Evolutionary conservation across 495 filamentous ascomycete species (phyloP), one percentile per base, ranked within the genome.

Genomic region (Thermothielavioides terrestris): DNA sequence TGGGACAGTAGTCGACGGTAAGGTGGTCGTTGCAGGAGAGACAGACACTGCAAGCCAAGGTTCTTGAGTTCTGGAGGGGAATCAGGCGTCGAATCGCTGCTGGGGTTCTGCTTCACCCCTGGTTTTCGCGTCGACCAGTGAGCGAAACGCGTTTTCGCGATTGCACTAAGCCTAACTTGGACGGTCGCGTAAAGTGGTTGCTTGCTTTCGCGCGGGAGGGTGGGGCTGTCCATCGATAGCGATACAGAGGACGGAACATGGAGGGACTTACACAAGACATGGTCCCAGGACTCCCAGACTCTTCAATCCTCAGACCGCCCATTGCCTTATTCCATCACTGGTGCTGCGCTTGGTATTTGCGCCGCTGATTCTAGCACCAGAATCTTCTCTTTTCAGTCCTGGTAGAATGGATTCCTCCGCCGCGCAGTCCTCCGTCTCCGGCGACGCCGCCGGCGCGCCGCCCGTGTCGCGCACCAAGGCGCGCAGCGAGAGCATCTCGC

Each of bases 401-500:
- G 17, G 34, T 35, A 34, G 50, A 31, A 70, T 71, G 65, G 61
- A 62, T 56, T 34, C 58, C 10, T 35, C 61, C 6, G 32, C 43
- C 39, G 22, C 45, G 14, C 42, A 49, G 42, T 27, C 63, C 22
- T 47, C 52, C 10, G 57, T 45, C 7, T 46, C 53, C 1, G 53
- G 51, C 23, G 58, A 57, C 12, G 45, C 46, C 31, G 59, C 52
- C 34, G 55, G 58, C 35, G 59, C 46, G 53, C n/a, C n/a, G n/a
- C 49, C 58, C 34, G 46, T 47, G 15, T 22, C 51, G 49, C 56
- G 36, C 25, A 49, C 52, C 54, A 66, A 63, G 54, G 43, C 62
- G 37, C 72, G 72, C 47, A 69, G 57, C 42, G 63, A 77, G 41
- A 84, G 80, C 72, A 72, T 82, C 52, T 89, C 85, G 5, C 78